Evolutionary conservation across 257 asterid species (phyloP).

Genomic region (Solanum sitiens): DNA sequence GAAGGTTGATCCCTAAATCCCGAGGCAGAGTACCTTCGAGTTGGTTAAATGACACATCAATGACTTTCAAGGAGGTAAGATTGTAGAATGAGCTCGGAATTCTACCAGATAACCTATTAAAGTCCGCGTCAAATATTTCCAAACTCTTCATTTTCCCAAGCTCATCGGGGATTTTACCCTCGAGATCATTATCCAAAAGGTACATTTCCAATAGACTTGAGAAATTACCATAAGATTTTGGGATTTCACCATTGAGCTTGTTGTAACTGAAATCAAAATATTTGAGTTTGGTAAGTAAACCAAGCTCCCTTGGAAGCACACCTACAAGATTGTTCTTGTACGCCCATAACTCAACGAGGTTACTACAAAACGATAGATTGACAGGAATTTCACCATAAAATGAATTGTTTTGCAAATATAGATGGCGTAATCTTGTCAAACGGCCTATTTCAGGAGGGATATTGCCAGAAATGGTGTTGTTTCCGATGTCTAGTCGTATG

Average conservation of each 20-base stretch:
- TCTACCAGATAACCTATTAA: background rate
- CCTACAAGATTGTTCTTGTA: background rate
- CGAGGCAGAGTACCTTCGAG: constrained; percentile 3
- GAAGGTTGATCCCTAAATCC: background rate
- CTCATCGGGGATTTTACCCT: background rate
- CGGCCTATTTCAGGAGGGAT: background rate
- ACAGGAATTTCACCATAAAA: background rate
- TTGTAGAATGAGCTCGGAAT: background rate
- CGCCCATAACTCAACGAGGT: background rate
- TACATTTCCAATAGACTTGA: background rate
- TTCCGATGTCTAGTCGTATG: background rate
- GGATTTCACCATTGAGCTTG: background rate
- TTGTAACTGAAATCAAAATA: background rate
- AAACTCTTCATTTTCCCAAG: background rate
- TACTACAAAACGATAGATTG: background rate
- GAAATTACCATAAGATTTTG: background rate
- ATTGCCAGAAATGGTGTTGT: background rate
- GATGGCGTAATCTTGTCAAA: background rate
- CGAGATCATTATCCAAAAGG: background rate
- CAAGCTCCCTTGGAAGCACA: background rate
- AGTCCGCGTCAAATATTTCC: background rate
- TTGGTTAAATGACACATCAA: background rate
- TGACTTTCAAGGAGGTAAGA: background rate
- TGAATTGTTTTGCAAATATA: background rate
- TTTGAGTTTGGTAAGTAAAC: background rate